Evolutionary conservation across 2,329 filamentous ascomycete genomes (phyloP).

Genomic region (Colletotrichum sp.): DNA sequence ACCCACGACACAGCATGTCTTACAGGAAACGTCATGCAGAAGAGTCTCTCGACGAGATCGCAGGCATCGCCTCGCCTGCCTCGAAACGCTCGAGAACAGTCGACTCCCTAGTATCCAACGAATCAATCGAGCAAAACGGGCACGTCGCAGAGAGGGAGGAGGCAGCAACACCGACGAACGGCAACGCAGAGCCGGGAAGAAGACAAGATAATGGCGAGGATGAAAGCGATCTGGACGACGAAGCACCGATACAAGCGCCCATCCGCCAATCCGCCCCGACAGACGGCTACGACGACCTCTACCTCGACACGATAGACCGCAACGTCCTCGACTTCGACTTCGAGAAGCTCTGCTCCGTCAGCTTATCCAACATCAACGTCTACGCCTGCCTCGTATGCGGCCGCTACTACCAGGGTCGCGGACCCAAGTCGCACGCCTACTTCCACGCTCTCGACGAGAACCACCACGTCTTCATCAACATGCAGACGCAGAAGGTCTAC

Average conservation of each 20-base stretch:
- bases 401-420: slow-evolving; percentile 96
- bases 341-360: slow-evolving; percentile 96
- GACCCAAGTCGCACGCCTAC: slow-evolving; percentile 94
- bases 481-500: slow-evolving; percentile 90
- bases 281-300: slow-evolving; percentile 92
- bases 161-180: slow-evolving; percentile 27
- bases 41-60: slow-evolving; percentile 64
- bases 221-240: slow-evolving; percentile 47
- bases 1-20: neutral
- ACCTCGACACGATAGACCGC: slow-evolving; percentile 96
- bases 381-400: slow-evolving; percentile 97
- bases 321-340: slow-evolving; percentile 97
- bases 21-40: slow-evolving; percentile 61
- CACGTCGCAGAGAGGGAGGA: slow-evolving; percentile 26
- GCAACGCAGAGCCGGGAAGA: slow-evolving; percentile 22
- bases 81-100: slow-evolving; percentile 63
- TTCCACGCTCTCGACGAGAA: slow-evolving; percentile 95
- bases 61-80: slow-evolving; percentile 59
- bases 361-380: slow-evolving; percentile 96
- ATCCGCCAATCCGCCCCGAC: slow-evolving; percentile 78
- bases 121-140: slow-evolving; percentile 38
- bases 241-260: slow-evolving; percentile 45
- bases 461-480: slow-evolving; percentile 98
- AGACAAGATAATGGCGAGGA: slow-evolving; percentile 34
- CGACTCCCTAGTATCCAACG: slow-evolving; percentile 38